These are phyloP conservation scores for Senna tora DNA, from an alignment of 306 rosid species.

Conservation along the genomic window DNA sequence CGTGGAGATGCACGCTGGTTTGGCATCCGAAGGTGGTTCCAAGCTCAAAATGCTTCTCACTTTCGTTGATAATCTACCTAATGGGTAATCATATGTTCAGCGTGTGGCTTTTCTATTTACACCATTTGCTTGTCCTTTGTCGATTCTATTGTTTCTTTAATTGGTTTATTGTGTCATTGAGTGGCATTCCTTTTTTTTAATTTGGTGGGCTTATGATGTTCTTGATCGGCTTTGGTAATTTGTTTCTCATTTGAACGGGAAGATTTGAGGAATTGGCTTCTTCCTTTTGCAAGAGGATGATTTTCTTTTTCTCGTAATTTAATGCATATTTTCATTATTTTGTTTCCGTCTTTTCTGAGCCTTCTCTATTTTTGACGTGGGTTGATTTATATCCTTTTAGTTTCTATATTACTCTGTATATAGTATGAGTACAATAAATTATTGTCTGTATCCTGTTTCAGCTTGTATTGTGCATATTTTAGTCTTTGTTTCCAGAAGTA, in stretches of 20 bases:
- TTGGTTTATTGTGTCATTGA: slow-evolving; percentile 43
- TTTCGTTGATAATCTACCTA: slow-evolving; percentile 80
- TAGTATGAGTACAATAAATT: not conserved
- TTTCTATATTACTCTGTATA: not conserved
- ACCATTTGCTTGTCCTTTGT: not conserved
- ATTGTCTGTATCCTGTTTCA: slow-evolving; percentile 3
- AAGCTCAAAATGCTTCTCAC: slow-evolving; percentile 98
- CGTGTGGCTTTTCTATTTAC: not conserved
- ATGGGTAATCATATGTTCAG: slow-evolving; percentile 59
- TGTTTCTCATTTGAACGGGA: slow-evolving; percentile 3
- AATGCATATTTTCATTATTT: slow-evolving; percentile 19
- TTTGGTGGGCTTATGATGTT: not conserved
- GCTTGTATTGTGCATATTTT: not conserved
- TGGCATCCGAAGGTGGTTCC: slow-evolving; percentile 96
- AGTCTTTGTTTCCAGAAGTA: slow-evolving; percentile 4
- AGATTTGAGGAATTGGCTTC: slow-evolving; percentile 8
- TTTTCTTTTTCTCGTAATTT: not conserved
- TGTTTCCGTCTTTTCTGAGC: not conserved
- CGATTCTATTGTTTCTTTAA: slow-evolving; percentile 3
- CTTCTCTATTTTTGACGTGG: slow-evolving; percentile 13
- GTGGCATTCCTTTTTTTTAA: not conserved
- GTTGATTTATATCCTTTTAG: slow-evolving; percentile 17
- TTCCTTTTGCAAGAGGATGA: not conserved
- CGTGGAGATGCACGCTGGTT: slow-evolving; percentile 98
- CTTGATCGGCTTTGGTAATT: not conserved